phyloP scores from a whole-genome alignment of 768 basidiomycete genomes.

The Macrolepiota fuliginosa region DNA sequence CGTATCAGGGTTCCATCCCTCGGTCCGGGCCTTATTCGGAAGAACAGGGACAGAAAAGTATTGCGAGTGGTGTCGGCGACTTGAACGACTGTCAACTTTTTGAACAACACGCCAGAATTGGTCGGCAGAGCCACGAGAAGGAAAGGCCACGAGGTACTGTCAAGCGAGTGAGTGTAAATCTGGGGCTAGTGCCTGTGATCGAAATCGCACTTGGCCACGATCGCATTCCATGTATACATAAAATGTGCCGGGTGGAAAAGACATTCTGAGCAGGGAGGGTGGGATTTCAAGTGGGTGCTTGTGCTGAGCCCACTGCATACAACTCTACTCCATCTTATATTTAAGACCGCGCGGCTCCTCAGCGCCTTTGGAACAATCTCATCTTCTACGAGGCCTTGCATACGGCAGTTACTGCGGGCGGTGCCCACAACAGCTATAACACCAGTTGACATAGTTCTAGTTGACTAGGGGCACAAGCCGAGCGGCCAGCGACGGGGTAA shows the following conservation, averaged over 20 bases:
- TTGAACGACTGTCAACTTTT: not conserved
- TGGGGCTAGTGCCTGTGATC: not conserved
- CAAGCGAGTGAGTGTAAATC: not conserved
- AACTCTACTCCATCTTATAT: not conserved
- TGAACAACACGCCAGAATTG: not conserved
- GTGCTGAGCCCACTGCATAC: not conserved
- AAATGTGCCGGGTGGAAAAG: not conserved
- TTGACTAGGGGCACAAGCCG: too few species aligned
- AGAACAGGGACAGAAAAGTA: not conserved
- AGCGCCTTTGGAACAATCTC: not conserved
- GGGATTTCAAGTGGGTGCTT: not conserved
- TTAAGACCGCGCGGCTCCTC: not conserved
- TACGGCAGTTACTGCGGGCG: not conserved
- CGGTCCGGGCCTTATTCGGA: not conserved
- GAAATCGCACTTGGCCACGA: not conserved
- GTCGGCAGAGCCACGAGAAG: not conserved
- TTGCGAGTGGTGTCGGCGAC: not conserved
- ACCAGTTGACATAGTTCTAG: too few species aligned
- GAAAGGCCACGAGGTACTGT: not conserved
- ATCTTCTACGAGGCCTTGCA: not conserved
- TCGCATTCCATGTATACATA: not conserved
- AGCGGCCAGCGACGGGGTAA: too few species aligned
- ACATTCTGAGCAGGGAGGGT: not conserved
- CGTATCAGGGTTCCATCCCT: not conserved
- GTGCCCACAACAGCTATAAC: not conserved